Percentiles rank a stretch among this genome's conserved stretches.
These are phyloP conservation scores for Pilobolus umbonatus DNA, from an alignment of 192 early-diverging fungal species.

Conservation along the genomic window DNA sequence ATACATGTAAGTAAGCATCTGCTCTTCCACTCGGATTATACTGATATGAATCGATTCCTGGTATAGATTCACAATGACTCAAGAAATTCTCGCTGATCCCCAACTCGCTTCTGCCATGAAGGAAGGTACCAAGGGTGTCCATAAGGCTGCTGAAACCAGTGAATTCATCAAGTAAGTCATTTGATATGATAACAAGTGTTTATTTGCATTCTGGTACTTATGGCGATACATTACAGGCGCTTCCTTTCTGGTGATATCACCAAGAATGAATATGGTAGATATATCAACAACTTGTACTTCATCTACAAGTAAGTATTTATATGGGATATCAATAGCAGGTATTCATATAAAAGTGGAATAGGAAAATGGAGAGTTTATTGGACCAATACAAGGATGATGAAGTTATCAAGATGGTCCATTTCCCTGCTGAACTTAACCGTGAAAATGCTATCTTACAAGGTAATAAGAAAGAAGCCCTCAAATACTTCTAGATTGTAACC, in stretches of 20 bases:
- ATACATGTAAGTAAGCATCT: too few species aligned
- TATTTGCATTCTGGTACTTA: background rate
- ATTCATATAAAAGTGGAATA: slow-evolving; percentile 7
- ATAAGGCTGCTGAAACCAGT: slow-evolving; percentile 46
- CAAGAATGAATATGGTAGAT: slow-evolving; percentile 38
- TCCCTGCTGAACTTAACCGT: slow-evolving; percentile 44
- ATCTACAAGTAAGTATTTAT: slow-evolving; percentile 33
- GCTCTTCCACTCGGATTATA: too few species aligned
- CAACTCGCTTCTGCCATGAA: slow-evolving; percentile 45
- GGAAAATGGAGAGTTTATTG: slow-evolving; percentile 41
- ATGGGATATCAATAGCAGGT: background rate
- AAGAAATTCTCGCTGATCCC: slow-evolving; percentile 19
- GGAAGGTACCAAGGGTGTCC: slow-evolving; percentile 52
- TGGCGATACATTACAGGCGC: too few species aligned
- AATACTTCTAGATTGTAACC: background rate
- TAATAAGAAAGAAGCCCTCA: background rate
- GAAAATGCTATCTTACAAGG: slow-evolving; percentile 35
- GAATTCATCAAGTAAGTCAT: slow-evolving; percentile 43
- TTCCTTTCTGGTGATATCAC: slow-evolving; percentile 43
- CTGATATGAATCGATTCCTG: too few species aligned
- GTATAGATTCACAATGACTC: background rate
- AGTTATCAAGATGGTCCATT: slow-evolving; percentile 45
- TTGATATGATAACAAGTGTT: background rate
- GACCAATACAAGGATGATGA: slow-evolving; percentile 42
- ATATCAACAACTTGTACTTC: slow-evolving; percentile 43